These are phyloP conservation scores for Trametes villosa DNA, from an alignment of 768 basidiomycete species.

Conservation along the genomic window DNA sequence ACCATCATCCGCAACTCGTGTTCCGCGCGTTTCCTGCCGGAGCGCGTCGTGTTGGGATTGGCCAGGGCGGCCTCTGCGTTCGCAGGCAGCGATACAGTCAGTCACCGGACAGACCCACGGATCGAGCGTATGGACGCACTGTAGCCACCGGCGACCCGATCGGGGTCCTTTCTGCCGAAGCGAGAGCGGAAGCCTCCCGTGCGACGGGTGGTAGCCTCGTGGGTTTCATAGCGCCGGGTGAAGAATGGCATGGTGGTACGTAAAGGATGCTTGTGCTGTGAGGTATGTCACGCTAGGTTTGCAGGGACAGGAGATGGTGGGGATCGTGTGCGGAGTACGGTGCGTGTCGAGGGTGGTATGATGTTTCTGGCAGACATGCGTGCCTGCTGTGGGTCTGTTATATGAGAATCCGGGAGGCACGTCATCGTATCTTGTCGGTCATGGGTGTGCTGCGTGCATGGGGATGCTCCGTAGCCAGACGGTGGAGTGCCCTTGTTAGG, in stretches of 20 bases:
- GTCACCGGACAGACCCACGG: background rate
- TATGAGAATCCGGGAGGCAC: conserved; percentile 1
- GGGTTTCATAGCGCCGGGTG: conserved; percentile 4
- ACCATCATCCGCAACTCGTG: conserved; percentile 52
- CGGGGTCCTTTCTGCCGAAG: conserved; percentile 38
- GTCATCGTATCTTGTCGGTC: too few relatives aligned
- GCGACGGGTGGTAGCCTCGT: conserved; percentile 16
- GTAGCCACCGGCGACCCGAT: conserved; percentile 53
- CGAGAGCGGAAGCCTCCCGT: conserved; percentile 15
- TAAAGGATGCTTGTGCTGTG: too few relatives aligned
- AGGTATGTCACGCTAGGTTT: too few relatives aligned
- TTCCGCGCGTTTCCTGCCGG: conserved; percentile 51
- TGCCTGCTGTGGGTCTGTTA: background rate
- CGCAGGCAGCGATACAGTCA: conserved; percentile 19
- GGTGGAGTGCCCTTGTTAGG: background rate
- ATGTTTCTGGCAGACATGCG: background rate
- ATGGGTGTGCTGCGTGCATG: background rate
- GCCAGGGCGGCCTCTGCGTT: conserved; percentile 48
- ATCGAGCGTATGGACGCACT: conserved; percentile 39
- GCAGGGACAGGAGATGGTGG: background rate
- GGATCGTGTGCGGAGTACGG: background rate
- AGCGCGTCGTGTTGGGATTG: conserved; percentile 54
- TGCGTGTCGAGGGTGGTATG: background rate
- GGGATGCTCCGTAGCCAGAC: too few relatives aligned
- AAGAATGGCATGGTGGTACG: conserved; percentile 4